Conservation (phyloP, 1,284 basidiomycete genomes). For the Phellopilus nigrolimitatus region DNA sequence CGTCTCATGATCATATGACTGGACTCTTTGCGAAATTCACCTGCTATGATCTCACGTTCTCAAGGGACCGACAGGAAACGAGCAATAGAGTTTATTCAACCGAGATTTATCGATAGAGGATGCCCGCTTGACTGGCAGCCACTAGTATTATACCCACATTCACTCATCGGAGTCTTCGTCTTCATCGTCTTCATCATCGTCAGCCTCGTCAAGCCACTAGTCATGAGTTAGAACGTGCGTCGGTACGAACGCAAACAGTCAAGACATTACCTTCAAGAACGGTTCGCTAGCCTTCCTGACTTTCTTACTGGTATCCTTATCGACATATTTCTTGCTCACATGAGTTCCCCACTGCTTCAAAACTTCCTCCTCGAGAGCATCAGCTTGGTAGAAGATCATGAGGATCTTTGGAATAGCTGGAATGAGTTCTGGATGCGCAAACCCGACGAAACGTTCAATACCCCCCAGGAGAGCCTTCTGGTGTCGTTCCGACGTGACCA, state of each 20-base stretch:
- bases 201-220: slow-evolving; percentile 49
- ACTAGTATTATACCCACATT: neutral
- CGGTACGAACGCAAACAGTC: neutral
- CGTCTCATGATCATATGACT: no score
- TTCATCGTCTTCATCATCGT: slow-evolving; percentile 40
- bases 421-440: slow-evolving; percentile 63
- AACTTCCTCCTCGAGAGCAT: slow-evolving; percentile 90
- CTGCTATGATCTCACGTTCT: no score
- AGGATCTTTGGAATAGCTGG: slow-evolving; percentile 83
- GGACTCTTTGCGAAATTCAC: no score
- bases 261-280: slow-evolving; percentile 69
- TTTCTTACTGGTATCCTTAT: slow-evolving; percentile 93
- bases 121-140: neutral
- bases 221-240: neutral
- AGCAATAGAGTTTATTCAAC: neutral
- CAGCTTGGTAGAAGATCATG: slow-evolving; percentile 92
- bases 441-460: slow-evolving; percentile 78
- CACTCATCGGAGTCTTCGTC: slow-evolving; percentile 23
- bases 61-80: neutral
- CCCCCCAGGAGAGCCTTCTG: slow-evolving; percentile 93
- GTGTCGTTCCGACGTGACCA: slow-evolving; percentile 86
- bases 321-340: slow-evolving; percentile 96
- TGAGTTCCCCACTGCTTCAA: slow-evolving; percentile 94
- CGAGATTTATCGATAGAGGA: neutral
- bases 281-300: slow-evolving; percentile 94